A percentile compares a stretch with the other conserved stretches of the same genome.
Evolutionary conservation across 208 protist genomes (phyloP).

Genomic region (Herpetomonas samuelpessoai): DNA sequence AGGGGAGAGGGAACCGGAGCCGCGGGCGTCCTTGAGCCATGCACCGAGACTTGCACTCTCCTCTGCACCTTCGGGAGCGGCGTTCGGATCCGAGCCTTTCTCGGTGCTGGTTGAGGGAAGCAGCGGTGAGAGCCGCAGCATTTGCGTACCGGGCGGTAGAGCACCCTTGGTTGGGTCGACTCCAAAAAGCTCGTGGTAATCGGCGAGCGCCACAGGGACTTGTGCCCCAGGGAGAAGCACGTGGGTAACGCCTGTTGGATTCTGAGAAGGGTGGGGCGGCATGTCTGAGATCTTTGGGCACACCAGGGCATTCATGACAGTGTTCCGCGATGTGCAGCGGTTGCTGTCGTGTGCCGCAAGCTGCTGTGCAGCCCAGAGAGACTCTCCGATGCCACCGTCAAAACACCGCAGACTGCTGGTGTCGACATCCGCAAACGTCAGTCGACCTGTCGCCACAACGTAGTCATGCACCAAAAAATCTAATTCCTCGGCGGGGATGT

Average conservation of each 20-base stretch:
- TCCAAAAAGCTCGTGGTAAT: conserved; percentile 7
- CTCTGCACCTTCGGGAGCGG: no score
- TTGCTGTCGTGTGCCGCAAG: conserved; percentile 10
- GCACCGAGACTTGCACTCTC: no score
- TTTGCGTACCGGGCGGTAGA: conserved; percentile 8
- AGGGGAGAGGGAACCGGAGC: no score
- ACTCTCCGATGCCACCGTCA: conserved; percentile 1
- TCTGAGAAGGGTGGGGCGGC: neutral
- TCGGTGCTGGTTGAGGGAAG: no score
- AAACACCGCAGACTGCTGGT: conserved; percentile 4
- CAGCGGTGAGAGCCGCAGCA: conserved; percentile 1
- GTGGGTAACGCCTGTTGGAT: conserved; percentile 2
- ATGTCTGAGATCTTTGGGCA: neutral
- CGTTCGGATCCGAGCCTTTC: no score
- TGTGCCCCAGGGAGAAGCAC: conserved; percentile 13
- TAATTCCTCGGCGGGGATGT: conserved; percentile 2
- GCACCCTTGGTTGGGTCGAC: neutral
- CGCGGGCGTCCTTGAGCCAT: no score
- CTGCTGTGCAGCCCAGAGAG: conserved; percentile 14
- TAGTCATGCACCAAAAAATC: conserved; percentile 46
- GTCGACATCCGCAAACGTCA: conserved; percentile 53
- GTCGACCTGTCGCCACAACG: conserved; percentile 38
- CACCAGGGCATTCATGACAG: no score
- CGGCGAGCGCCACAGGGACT: conserved; percentile 4
- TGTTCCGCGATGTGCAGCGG: no score